These are phyloP conservation scores for Dioszegia hungarica DNA, from an alignment of 768 basidiomycete genomes.

Conservation along the genomic window DNA sequence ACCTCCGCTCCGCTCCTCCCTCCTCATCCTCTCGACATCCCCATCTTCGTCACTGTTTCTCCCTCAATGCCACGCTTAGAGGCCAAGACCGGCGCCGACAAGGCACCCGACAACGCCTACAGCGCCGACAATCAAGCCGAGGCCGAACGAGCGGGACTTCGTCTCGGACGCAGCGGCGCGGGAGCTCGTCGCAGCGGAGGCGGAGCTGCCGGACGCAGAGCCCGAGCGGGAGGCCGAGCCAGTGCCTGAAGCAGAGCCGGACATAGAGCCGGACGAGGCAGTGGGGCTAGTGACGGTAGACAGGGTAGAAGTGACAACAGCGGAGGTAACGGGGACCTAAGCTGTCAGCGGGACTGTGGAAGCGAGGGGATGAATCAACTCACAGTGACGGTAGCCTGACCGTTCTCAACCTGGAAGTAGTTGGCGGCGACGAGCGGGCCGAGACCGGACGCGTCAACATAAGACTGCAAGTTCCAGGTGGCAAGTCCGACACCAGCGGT, in stretches of 20 bases:
- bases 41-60: too few relatives aligned
- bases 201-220: constrained; percentile 14
- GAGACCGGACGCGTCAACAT: constrained; percentile 58
- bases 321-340: constrained; percentile 54
- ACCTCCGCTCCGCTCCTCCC: background rate
- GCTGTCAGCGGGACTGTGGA: constrained; percentile 1
- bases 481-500: constrained; percentile 56
- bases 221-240: constrained; percentile 15
- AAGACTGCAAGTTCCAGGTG: constrained; percentile 58
- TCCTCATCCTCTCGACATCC: too few relatives aligned
- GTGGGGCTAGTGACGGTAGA: constrained; percentile 29
- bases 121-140: constrained; percentile 29
- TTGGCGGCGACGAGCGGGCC: constrained; percentile 63
- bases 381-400: constrained; percentile 56
- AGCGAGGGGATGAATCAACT: constrained; percentile 36
- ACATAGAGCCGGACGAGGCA: constrained; percentile 20
- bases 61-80: background rate
- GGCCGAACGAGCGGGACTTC: constrained; percentile 13
- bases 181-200: constrained; percentile 9
- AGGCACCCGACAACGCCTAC: constrained; percentile 35
- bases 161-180: constrained; percentile 14
- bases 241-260: constrained; percentile 26
- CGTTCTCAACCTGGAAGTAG: constrained; percentile 71
- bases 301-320: constrained; percentile 64
- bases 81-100: constrained; percentile 22